Conservation (phyloP, 2,329 filamentous ascomycete genomes). For the Rugonectria rugulosa region DNA sequence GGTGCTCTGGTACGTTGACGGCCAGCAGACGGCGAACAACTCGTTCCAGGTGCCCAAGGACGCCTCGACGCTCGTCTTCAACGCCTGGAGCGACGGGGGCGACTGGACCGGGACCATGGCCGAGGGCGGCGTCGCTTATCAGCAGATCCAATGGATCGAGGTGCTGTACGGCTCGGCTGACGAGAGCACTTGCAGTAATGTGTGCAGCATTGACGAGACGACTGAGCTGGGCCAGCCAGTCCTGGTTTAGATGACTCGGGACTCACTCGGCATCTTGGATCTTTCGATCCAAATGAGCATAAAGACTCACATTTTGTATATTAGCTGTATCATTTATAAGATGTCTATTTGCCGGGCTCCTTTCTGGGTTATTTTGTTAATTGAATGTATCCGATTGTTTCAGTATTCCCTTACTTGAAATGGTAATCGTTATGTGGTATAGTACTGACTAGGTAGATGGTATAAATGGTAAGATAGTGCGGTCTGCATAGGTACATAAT, state of each 20-base stretch:
- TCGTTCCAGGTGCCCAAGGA: slow-evolving; percentile 62
- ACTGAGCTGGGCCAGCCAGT: slow-evolving; percentile 49
- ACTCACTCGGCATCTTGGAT: neutral
- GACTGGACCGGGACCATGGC: slow-evolving; percentile 65
- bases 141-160: slow-evolving; percentile 69
- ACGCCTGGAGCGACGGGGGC: slow-evolving; percentile 67
- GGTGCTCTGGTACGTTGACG: slow-evolving; percentile 63
- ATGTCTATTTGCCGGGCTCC: too few species aligned
- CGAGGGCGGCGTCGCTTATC: slow-evolving; percentile 54
- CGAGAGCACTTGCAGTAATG: slow-evolving; percentile 22
- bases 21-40: slow-evolving; percentile 55
- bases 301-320: too few species aligned
- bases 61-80: slow-evolving; percentile 59
- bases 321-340: too few species aligned
- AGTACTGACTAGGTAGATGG: too few species aligned
- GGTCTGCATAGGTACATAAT: too few species aligned
- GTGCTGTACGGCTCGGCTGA: slow-evolving; percentile 56
- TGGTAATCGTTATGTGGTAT: too few species aligned
- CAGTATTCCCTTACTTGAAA: too few species aligned
- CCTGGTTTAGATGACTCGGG: slow-evolving; percentile 25
- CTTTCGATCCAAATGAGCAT: too few species aligned
- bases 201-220: slow-evolving; percentile 40
- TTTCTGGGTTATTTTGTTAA: too few species aligned
- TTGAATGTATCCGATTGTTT: too few species aligned
- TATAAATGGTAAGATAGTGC: too few species aligned